These are phyloP conservation scores for Diaporthe sp. DNA, from an alignment of 2,329 filamentous ascomycete genomes.

Conservation along the genomic window DNA sequence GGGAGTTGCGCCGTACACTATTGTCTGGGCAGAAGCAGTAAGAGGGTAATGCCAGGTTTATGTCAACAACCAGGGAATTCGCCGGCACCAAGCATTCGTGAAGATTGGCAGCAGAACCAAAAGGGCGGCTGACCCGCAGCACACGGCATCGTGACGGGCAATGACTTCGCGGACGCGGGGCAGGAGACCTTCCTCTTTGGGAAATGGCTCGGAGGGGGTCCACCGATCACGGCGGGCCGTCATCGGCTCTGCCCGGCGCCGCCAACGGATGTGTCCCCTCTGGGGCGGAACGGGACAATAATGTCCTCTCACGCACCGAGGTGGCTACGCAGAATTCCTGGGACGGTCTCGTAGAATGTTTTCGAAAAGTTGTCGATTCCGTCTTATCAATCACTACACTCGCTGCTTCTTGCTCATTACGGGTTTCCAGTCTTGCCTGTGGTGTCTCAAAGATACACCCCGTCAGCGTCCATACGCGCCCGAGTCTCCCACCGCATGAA, in stretches of 20 bases:
- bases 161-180: conserved; percentile 10
- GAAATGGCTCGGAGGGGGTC: conserved; percentile 15
- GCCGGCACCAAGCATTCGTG: not conserved
- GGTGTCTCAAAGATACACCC: no score
- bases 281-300: no score
- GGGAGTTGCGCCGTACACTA: no score
- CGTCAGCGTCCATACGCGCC: no score
- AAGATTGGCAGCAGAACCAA: not conserved
- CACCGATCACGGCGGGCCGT: conserved; percentile 25
- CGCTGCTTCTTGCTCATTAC: not conserved
- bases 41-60: not conserved
- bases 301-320: not conserved
- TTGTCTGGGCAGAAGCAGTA: not conserved
- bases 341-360: not conserved
- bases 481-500: no score
- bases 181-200: conserved; percentile 21
- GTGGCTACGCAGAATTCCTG: not conserved
- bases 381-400: no score
- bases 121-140: not conserved
- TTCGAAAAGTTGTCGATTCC: not conserved
- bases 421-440: not conserved
- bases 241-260: conserved; percentile 22
- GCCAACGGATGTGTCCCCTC: not conserved
- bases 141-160: conserved; percentile 15
- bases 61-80: not conserved